phyloP scores from a whole-genome alignment of 2,329 filamentous ascomycete genomes.

The Colletotrichum sp. region DNA sequence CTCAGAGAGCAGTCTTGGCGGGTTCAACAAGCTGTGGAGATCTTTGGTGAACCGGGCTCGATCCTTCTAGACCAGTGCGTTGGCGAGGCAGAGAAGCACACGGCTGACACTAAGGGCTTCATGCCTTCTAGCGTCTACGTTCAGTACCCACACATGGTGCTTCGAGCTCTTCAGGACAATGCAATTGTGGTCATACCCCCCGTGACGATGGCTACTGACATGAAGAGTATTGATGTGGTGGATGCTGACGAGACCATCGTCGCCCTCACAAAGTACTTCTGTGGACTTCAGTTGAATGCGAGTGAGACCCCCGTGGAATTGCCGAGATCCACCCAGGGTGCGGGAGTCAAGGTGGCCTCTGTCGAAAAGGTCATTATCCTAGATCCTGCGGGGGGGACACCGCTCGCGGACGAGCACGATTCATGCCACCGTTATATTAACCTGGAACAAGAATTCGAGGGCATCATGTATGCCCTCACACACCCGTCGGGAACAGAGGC shows the following conservation, averaged over 20 bases:
- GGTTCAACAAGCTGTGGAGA: conserved; percentile 76
- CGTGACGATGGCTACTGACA: conserved; percentile 46
- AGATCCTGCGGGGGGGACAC: conserved; percentile 86
- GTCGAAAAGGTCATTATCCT: conserved; percentile 89
- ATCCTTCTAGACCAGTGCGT: conserved; percentile 56
- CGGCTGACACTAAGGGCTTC: conserved; percentile 4
- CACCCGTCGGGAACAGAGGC: not conserved
- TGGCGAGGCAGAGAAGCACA: not conserved
- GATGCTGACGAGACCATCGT: conserved; percentile 70
- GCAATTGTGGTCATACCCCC: conserved; percentile 45
- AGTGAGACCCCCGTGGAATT: conserved; percentile 22
- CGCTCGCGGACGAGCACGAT: conserved; percentile 54
- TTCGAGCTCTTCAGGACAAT: conserved; percentile 34
- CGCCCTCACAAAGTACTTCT: conserved; percentile 78
- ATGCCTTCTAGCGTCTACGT: conserved; percentile 18
- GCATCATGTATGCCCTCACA: conserved; percentile 68
- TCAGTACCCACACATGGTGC: conserved; percentile 27
- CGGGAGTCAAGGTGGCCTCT: conserved; percentile 57
- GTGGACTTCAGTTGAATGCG: conserved; percentile 62
- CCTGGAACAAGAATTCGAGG: conserved; percentile 84
- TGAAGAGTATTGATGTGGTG: conserved; percentile 41
- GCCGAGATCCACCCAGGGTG: conserved; percentile 28
- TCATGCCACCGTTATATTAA: conserved; percentile 75
- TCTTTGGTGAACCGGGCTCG: conserved; percentile 70
- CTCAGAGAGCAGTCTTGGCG: conserved; percentile 72